These are phyloP conservation scores for Wickerhamiella brachini DNA, from an alignment of 805 yeast genomes.

Conservation along the genomic window DNA sequence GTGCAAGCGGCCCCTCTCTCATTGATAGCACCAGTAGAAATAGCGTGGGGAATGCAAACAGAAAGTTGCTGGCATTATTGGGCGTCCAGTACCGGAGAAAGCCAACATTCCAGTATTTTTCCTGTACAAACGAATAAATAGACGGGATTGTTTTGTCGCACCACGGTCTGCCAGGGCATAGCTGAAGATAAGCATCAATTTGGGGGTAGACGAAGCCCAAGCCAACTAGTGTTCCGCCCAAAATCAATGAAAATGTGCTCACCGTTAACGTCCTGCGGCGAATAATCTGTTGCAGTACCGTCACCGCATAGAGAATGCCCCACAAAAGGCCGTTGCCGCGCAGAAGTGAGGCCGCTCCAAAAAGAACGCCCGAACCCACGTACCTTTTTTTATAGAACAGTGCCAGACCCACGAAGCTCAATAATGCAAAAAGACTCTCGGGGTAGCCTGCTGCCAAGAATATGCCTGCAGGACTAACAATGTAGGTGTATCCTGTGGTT, in stretches of 20 bases:
- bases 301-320: conserved; percentile 38
- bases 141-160: conserved; percentile 46
- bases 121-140: conserved; percentile 58
- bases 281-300: not conserved
- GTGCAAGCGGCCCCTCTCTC: conserved; percentile 17
- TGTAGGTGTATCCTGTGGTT: conserved; percentile 33
- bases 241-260: conserved; percentile 21
- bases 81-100: conserved; percentile 70
- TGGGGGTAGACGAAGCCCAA: conserved; percentile 34
- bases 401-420: conserved; percentile 43
- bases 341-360: conserved; percentile 45
- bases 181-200: conserved; percentile 37
- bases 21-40: conserved; percentile 32
- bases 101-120: conserved; percentile 75
- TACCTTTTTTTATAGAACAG: conserved; percentile 34
- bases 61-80: conserved; percentile 70
- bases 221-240: conserved; percentile 46
- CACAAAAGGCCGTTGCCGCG: conserved; percentile 66
- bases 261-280: not conserved
- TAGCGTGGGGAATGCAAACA: conserved; percentile 59
- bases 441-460: conserved; percentile 64
- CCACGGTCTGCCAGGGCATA: conserved; percentile 79
- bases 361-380: conserved; percentile 37
- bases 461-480: conserved; percentile 67
- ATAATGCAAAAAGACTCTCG: conserved; percentile 55